These are phyloP conservation scores for Warburgia ugandensis DNA, from an alignment of 164 flowering plant genomes.

Conservation along the genomic window DNA sequence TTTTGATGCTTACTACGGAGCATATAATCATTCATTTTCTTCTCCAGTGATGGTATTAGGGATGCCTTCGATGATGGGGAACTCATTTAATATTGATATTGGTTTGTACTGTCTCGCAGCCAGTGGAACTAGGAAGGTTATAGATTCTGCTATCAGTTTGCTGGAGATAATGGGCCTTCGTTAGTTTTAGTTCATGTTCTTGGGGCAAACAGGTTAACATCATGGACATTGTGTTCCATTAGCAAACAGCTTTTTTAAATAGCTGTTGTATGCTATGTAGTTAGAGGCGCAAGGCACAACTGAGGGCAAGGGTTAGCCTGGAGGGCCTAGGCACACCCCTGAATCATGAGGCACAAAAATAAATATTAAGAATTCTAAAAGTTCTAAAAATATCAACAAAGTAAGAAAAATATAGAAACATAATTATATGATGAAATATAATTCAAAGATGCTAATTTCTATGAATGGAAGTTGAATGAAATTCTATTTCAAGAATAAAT, in stretches of 20 bases:
- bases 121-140: constrained; percentile 85
- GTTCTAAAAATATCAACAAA: too few species aligned
- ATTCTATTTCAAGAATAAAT: too few species aligned
- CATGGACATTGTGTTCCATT: constrained; percentile 33
- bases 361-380: too few species aligned
- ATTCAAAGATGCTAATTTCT: too few species aligned
- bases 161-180: constrained; percentile 75
- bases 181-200: constrained; percentile 85
- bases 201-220: constrained; percentile 92
- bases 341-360: too few species aligned
- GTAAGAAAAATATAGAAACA: too few species aligned
- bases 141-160: constrained; percentile 68
- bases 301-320: too few species aligned
- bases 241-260: constrained; percentile 28
- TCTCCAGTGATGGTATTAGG: neutral
- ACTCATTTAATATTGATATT: neutral
- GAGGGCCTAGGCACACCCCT: too few species aligned
- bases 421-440: too few species aligned
- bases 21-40: neutral
- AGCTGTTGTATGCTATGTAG: constrained; percentile 20
- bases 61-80: too few species aligned
- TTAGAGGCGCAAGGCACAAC: too few species aligned
- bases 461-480: too few species aligned
- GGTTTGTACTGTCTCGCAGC: constrained; percentile 29
- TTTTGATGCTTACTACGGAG: neutral